A percentile compares a stretch with the other conserved stretches of the same genome.
phyloP scores from a whole-genome alignment of 2,329 filamentous ascomycete genomes.

The Penicillium sp. region DNA sequence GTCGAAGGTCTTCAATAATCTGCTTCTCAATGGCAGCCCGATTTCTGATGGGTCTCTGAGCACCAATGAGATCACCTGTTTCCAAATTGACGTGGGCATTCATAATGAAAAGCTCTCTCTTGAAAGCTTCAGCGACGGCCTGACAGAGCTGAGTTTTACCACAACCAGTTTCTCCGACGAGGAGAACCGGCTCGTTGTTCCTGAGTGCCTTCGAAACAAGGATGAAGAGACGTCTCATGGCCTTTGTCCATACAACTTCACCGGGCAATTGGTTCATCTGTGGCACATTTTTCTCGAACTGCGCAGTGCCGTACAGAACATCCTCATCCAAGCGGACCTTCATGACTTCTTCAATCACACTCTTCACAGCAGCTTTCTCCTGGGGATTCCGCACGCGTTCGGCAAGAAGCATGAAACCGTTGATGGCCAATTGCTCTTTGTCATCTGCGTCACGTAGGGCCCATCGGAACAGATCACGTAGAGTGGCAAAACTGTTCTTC shows the following conservation, averaged over 20 bases:
- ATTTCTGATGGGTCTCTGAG: conserved; percentile 88
- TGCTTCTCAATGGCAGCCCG: conserved; percentile 69
- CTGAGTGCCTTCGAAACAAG: conserved; percentile 82
- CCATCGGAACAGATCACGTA: conserved; percentile 96
- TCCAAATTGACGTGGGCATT: conserved; percentile 99
- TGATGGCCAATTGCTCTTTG: conserved; percentile 81
- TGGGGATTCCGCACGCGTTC: conserved; percentile 91
- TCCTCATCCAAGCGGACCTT: conserved; percentile 77
- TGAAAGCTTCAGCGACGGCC: conserved; percentile 77
- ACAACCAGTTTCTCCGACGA: conserved; percentile 95
- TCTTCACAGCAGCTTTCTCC: conserved; percentile 80
- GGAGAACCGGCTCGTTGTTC: conserved; percentile 89
- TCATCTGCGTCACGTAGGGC: conserved; percentile 81
- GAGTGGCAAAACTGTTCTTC: conserved; percentile 93
- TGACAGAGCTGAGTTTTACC: conserved; percentile 98
- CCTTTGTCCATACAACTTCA: conserved; percentile 84
- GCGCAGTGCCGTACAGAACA: conserved; percentile 67
- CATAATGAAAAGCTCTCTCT: conserved; percentile 78
- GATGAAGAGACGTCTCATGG: conserved; percentile 89
- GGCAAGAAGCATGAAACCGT: conserved; percentile 94
- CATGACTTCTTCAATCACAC: conserved; percentile 86
- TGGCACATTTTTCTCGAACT: conserved; percentile 58
- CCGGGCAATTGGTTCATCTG: conserved; percentile 37
- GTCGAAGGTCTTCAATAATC: conserved; percentile 62
- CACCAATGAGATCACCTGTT: conserved; percentile 94